phyloP scores from a whole-genome alignment of 2,329 filamentous ascomycete species.

The Gliomastix tumulicola region DNA sequence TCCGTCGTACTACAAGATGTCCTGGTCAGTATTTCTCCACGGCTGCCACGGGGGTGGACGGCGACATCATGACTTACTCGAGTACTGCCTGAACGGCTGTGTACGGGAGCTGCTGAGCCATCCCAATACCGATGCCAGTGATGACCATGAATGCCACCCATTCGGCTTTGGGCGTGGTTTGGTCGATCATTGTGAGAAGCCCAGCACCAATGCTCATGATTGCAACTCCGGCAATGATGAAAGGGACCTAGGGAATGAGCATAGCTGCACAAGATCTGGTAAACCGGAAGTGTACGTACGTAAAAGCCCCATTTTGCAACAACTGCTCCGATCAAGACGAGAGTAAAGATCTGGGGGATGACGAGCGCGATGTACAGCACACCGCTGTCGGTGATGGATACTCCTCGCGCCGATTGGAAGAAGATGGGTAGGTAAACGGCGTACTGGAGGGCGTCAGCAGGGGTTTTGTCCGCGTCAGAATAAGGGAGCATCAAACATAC shows the following conservation, averaged over 20 bases:
- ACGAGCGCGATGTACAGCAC: slow-evolving; percentile 30
- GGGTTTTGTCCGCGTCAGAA: too few species aligned
- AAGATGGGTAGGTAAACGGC: not conserved
- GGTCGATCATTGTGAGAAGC: slow-evolving; percentile 44
- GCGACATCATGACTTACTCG: not conserved
- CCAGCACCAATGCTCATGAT: slow-evolving; percentile 32
- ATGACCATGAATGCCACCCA: slow-evolving; percentile 56
- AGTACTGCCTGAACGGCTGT: slow-evolving; percentile 46
- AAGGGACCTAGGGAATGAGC: not conserved
- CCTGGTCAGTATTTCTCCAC: too few species aligned
- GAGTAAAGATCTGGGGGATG: slow-evolving; percentile 30
- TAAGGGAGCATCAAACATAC: not conserved
- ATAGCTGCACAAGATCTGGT: too few species aligned
- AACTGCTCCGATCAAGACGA: slow-evolving; percentile 12
- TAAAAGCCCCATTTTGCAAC: not conserved
- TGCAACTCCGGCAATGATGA: not conserved
- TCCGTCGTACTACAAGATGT: too few species aligned
- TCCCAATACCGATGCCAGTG: slow-evolving; percentile 43
- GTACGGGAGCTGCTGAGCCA: slow-evolving; percentile 38
- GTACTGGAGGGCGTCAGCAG: too few species aligned
- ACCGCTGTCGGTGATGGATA: slow-evolving; percentile 34
- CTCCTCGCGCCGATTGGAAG: slow-evolving; percentile 14
- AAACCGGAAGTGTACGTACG: too few species aligned
- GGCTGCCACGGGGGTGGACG: too few species aligned
- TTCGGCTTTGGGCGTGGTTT: slow-evolving; percentile 33